Evolutionary conservation across 2,329 filamentous ascomycete genomes (phyloP), one percentile per base, ranked within the genome.

Genomic region (Rhynchosporium graminicola): DNA sequence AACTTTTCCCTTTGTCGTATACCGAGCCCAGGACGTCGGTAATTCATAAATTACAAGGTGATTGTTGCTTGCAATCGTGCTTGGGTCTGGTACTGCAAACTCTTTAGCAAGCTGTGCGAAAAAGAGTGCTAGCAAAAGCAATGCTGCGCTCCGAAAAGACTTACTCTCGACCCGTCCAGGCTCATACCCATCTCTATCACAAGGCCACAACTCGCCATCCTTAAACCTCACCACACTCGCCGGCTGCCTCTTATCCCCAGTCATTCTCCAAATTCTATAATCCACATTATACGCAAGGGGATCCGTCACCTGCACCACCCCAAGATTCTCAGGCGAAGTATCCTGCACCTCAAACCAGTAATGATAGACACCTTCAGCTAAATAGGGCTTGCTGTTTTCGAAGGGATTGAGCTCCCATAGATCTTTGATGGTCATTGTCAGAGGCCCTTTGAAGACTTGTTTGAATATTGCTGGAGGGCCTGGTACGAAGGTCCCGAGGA

Each of bases 351-450:
- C 54, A 15, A 65, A 67, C 61, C 61, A 67, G 43, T 67, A 67
- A 29, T 67, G 55, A 36, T 65, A 67, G 38, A 61, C 51, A 3
- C 56, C 58, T 46, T 65, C 43, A 12, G 15, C 29, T 12, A 67
- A 47, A 8, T 36, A 45, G 3, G 63, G 65, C 20, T 50, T 31
- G 29, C 61, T 65, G 42, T 6, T 36, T 10, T 42, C 55, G n/a
- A 57, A 62, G 15, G 66, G 62, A 50, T 68, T 62, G n/a, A 66
- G 60, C 31, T 68, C 66, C 63, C 62, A 66, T 3, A 68, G 10
- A 40, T 68, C 64, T n/a, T 38, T 40, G 26, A 57, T 57, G 7
- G 57, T 46, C 12, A 45, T 50, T 12, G 46, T 15, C 3, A 68
- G 40, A 47, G 51, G 29, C 26, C 57, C 59, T 38, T n/a, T 47